Percentiles rank a stretch among this genome's conserved stretches.
These are phyloP conservation scores for Coemansia sp. DNA, from an alignment of 192 early-diverging fungal genomes.

Conservation along the genomic window DNA sequence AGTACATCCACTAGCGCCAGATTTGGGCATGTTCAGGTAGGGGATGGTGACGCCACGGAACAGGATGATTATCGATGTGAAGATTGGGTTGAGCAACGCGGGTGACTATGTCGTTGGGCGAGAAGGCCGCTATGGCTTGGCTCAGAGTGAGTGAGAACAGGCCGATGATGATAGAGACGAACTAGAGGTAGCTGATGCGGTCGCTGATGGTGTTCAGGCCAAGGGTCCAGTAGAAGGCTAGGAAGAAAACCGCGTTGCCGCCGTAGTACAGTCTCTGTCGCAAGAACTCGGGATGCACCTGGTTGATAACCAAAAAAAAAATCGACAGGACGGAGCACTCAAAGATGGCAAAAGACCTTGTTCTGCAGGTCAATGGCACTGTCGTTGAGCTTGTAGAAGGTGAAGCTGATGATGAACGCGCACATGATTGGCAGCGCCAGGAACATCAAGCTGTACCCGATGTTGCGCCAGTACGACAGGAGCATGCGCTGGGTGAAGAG, in stretches of 20 bases:
- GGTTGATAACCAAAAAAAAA: slow-evolving; percentile 58
- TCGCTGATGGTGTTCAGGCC: slow-evolving; percentile 53
- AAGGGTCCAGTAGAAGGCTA: slow-evolving; percentile 64
- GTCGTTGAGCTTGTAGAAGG: slow-evolving; percentile 64
- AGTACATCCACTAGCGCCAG: slow-evolving; percentile 68
- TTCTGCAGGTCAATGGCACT: slow-evolving; percentile 58
- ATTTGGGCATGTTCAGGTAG: slow-evolving; percentile 56
- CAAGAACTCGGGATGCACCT: slow-evolving; percentile 66
- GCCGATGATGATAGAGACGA: slow-evolving; percentile 54
- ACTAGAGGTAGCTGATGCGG: slow-evolving; percentile 62
- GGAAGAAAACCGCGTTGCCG: slow-evolving; percentile 58
- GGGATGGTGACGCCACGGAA: slow-evolving; percentile 66
- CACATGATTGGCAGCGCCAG: slow-evolving; percentile 55
- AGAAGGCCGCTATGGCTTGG: slow-evolving; percentile 59
- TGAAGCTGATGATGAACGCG: slow-evolving; percentile 66
- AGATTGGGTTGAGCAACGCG: slow-evolving; percentile 63
- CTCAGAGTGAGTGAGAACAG: slow-evolving; percentile 59
- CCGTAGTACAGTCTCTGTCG: slow-evolving; percentile 59
- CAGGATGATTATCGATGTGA: slow-evolving; percentile 58
- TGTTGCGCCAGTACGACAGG: slow-evolving; percentile 66
- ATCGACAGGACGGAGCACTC: slow-evolving; percentile 54
- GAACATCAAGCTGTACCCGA: slow-evolving; percentile 70
- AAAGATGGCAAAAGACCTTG: slow-evolving; percentile 57
- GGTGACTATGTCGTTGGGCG: slow-evolving; percentile 58
- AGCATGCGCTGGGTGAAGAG: slow-evolving; percentile 68